phyloP scores from a whole-genome alignment of 2,329 filamentous ascomycete species.

The Seiridium unicorne region DNA sequence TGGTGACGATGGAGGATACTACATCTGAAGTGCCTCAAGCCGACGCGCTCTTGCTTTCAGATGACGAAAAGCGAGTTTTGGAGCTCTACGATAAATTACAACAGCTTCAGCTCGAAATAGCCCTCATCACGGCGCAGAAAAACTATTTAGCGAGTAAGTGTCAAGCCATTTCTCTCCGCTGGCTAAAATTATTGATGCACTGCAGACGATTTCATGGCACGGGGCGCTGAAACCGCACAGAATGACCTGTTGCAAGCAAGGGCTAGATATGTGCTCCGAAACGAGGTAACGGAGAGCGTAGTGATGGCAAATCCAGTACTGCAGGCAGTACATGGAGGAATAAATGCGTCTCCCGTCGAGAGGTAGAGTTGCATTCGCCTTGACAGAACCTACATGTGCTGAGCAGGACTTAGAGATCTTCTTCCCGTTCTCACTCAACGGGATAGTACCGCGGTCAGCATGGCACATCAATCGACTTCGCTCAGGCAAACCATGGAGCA shows the following conservation, averaged over 20 bases:
- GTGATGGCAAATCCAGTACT: slow-evolving; percentile 73
- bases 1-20: not conserved
- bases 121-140: slow-evolving; percentile 57
- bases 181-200: not conserved
- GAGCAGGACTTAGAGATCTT: slow-evolving; percentile 44
- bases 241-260: slow-evolving; percentile 67
- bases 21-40: slow-evolving; percentile 21
- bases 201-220: not conserved
- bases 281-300: slow-evolving; percentile 66
- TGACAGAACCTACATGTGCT: not conserved
- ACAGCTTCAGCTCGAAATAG: slow-evolving; percentile 70
- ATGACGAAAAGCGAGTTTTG: slow-evolving; percentile 64
- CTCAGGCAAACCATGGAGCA: slow-evolving; percentile 50
- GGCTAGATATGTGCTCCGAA: slow-evolving; percentile 67
- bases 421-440: slow-evolving; percentile 64
- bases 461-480: slow-evolving; percentile 58
- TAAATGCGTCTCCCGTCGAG: slow-evolving; percentile 63
- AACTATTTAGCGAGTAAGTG: slow-evolving; percentile 32
- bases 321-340: slow-evolving; percentile 71
- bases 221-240: slow-evolving; percentile 50
- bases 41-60: slow-evolving; percentile 54
- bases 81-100: slow-evolving; percentile 70
- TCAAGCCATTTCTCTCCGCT: slow-evolving; percentile 10
- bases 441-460: slow-evolving; percentile 62
- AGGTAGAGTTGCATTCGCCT: slow-evolving; percentile 45